These are phyloP conservation scores for Boechera divaricarpa DNA, from an alignment of 345 rosid genomes.

Conservation along the genomic window DNA sequence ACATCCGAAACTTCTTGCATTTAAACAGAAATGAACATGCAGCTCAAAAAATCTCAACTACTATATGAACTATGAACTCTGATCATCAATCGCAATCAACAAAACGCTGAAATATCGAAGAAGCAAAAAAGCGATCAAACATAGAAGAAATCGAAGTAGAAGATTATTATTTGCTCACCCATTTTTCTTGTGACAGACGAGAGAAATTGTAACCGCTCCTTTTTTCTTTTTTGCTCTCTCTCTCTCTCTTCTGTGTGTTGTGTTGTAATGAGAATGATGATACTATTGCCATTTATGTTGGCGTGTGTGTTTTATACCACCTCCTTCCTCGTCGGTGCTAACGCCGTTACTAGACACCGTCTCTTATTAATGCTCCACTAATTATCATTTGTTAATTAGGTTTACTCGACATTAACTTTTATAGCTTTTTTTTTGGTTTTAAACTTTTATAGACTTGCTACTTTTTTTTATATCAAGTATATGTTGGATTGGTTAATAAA, in stretches of 20 bases:
- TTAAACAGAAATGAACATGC: constrained; percentile 38
- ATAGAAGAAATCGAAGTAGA: constrained; percentile 36
- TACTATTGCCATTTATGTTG: constrained; percentile 45
- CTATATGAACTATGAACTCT: not conserved
- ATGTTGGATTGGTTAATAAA: constrained; percentile 26
- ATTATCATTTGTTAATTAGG: not conserved
- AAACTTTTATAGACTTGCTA: not conserved
- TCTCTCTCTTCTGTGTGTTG: constrained; percentile 9
- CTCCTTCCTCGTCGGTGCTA: constrained; percentile 61
- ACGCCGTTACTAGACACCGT: constrained; percentile 62
- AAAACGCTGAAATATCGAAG: constrained; percentile 28
- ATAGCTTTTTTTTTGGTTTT: not conserved
- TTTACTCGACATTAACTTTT: constrained; percentile 15
- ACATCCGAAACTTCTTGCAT: constrained; percentile 29
- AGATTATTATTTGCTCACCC: constrained; percentile 43
- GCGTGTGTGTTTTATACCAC: constrained; percentile 35
- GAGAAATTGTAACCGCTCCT: constrained; percentile 32
- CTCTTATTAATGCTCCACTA: constrained; percentile 33
- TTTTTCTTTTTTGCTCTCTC: not conserved
- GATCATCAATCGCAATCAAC: constrained; percentile 36
- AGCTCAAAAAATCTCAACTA: constrained; percentile 15
- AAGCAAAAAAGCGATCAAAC: constrained; percentile 30
- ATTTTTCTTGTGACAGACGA: constrained; percentile 54
- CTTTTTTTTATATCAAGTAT: not conserved
- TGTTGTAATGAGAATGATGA: constrained; percentile 28